phyloP scores from a whole-genome alignment of 1,284 basidiomycete species.

The Cutaneotrichosporon cutaneum region DNA sequence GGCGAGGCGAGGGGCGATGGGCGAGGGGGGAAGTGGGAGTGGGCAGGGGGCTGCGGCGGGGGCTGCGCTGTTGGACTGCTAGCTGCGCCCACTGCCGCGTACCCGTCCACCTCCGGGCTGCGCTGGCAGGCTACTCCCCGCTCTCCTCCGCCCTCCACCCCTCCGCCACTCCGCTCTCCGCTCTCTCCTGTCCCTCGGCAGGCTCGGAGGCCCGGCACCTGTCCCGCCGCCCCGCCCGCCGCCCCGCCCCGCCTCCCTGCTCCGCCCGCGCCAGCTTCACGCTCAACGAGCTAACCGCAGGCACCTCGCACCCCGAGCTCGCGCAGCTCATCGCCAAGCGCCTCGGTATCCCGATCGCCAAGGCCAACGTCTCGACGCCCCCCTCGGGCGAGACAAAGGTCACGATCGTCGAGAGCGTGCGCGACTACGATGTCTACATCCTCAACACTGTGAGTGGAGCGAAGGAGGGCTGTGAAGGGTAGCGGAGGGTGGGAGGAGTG shows the following conservation, averaged over 20 bases:
- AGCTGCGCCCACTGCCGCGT: too few species aligned
- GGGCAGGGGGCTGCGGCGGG: not conserved
- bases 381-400: slow-evolving; percentile 91
- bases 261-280: too few species aligned
- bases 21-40: not conserved
- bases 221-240: not conserved
- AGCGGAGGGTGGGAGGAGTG: not conserved
- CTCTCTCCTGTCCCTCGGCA: too few species aligned
- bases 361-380: slow-evolving; percentile 80
- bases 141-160: too few species aligned
- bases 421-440: slow-evolving; percentile 99
- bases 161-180: too few species aligned
- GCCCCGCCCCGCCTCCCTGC: too few species aligned
- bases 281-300: slow-evolving; percentile 58
- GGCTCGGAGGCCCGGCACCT: too few species aligned
- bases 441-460: slow-evolving; percentile 70
- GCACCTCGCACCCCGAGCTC: slow-evolving; percentile 92
- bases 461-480: too few species aligned
- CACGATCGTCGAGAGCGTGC: slow-evolving; percentile 89
- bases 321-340: slow-evolving; percentile 90
- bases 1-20: slow-evolving; percentile 1
- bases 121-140: too few species aligned
- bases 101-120: too few species aligned
- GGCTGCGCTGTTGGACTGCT: not conserved
- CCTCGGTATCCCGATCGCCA: slow-evolving; percentile 77